Evolutionary conservation across 352 stramenopile species (phyloP), one percentile per base, ranked within the genome.

Genomic region (Phytopythium boreale): DNA sequence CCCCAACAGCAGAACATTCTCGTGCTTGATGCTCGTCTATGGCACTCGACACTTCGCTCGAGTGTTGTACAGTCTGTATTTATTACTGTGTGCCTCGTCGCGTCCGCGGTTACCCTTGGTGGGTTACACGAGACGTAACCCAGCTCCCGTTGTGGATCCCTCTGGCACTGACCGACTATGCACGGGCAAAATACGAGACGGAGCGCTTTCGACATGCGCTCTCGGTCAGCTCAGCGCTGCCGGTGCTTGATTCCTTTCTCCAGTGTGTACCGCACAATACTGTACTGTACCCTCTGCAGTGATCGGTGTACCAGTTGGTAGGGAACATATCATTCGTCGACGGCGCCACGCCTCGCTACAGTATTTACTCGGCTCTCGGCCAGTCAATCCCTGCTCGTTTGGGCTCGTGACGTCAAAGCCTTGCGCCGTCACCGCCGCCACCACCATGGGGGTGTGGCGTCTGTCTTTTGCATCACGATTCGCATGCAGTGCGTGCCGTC

Each of bases 111-210:
- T 50, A 50, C 43, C 19, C 43, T 50, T 26, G 41, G 41, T 20
- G 10, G 43, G 19, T 50, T 50, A 50, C 41, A 22, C 15, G 2
- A 22, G 19, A 20, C 11, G 34, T 39, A 39, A 39, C 34, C 4
- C 43, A 46, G 17, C 6, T 9, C 10, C 15, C 20, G 20, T 26
- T 50, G 43, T 17, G 46, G 22, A 52, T 52, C 46, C 46, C 46
- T 52, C 46, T 52, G 46, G 46, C 46, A 52, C 46, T 3, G 22
- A 19, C 46, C 46, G 46, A 27, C 46, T 52, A 26, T 52, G 46
- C 22, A 52, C 46, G 22, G 19, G n/a, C 22, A 26, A 52, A 52
- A 52, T 31, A 52, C 12, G 12, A 52, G 46, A 52, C 46, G 46
- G 46, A 52, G 46, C 46, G 46, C 46, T 26, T 26, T 26, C 20